A percentile compares a stretch with the other conserved stretches of the same genome.
Evolutionary conservation across 2,329 filamentous ascomycete species (phyloP).

Genomic region (Pestalotiopsis sp.): DNA sequence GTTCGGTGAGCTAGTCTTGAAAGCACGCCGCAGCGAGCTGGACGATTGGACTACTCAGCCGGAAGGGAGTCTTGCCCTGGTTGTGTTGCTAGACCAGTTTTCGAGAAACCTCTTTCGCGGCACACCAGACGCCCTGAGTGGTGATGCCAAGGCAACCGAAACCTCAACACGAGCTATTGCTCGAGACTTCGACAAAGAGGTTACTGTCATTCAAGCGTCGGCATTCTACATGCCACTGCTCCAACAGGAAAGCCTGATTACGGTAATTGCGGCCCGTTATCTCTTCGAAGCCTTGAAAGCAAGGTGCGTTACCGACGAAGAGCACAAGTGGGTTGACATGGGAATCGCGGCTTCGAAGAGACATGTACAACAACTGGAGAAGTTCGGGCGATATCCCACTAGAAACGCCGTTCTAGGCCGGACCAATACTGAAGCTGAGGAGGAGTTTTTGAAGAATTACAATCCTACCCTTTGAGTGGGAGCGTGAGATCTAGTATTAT

Average conservation of each 20-base stretch:
- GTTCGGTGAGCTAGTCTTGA: not conserved
- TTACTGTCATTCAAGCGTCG: not conserved
- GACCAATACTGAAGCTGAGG: conserved; percentile 16
- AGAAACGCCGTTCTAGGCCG: conserved; percentile 15
- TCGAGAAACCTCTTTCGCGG: not conserved
- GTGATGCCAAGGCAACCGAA: not conserved
- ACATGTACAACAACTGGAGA: conserved; percentile 14
- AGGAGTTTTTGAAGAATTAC: conserved; percentile 14
- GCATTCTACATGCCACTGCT: not conserved
- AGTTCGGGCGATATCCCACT: conserved; percentile 18
- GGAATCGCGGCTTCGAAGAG: conserved; percentile 12
- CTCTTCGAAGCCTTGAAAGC: not conserved
- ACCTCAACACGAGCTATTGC: not conserved
- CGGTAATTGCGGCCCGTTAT: not conserved
- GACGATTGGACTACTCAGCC: not conserved
- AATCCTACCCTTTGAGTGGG: not conserved
- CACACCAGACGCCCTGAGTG: not conserved
- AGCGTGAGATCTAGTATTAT: too few relatives aligned
- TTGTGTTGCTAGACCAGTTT: not conserved
- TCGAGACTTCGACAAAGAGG: not conserved
- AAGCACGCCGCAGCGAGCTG: not conserved
- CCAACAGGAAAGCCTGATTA: not conserved
- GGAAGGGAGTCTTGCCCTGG: not conserved
- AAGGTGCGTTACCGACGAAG: not conserved
- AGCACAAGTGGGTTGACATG: not conserved